Conservation (phyloP, 2,329 filamentous ascomycete species). For the Colletotrichum costaricense region DNA sequence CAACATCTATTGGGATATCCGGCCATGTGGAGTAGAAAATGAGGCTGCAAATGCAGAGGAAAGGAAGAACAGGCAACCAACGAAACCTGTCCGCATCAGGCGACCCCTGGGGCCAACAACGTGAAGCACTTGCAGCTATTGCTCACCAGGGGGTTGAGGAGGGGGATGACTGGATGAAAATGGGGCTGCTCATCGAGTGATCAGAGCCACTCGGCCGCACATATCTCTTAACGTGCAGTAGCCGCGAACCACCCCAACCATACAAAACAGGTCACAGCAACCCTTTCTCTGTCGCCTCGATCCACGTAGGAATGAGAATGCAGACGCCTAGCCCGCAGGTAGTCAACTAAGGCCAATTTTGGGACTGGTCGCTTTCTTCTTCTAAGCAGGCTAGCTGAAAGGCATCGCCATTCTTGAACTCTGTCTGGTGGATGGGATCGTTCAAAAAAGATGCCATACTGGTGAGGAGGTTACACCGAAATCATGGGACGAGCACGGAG, state of each 20-base stretch:
- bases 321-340: neutral
- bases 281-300: neutral
- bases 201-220: conserved; percentile 14
- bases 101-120: neutral
- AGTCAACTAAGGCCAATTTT: neutral
- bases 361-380: neutral
- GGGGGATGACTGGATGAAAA: conserved; percentile 25
- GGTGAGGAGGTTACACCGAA: neutral
- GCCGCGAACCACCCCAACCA: neutral
- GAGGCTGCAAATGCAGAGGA: conserved; percentile 11
- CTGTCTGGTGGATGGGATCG: neutral
- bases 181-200: conserved; percentile 10
- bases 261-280: neutral
- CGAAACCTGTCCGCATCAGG: neutral
- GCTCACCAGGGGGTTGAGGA: neutral
- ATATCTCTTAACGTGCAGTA: conserved; percentile 17
- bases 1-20: neutral
- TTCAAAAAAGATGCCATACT: neutral
- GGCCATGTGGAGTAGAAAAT: conserved; percentile 1
- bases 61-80: conserved; percentile 9
- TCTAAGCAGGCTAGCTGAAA: neutral
- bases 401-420: neutral
- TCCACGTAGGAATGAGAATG: neutral
- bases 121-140: neutral
- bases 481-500: neutral